These are phyloP conservation scores for Ganoderma resinaceum DNA, from an alignment of 1,284 basidiomycete genomes.

Conservation along the genomic window DNA sequence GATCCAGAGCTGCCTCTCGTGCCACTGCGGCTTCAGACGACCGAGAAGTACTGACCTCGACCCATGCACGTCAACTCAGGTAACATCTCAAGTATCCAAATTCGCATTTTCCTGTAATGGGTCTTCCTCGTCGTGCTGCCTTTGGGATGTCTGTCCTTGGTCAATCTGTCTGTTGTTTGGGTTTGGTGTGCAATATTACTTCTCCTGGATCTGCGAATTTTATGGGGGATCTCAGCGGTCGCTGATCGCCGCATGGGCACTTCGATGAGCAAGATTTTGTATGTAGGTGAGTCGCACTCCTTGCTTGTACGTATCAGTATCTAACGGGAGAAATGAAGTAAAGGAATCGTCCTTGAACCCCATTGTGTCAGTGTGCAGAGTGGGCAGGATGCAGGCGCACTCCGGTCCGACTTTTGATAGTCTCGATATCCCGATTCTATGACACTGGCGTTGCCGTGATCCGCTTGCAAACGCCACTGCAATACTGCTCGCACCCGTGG, in stretches of 20 bases:
- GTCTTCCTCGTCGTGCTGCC: background rate
- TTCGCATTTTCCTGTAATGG: background rate
- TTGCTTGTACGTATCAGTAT: too few relatives aligned
- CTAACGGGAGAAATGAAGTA: background rate
- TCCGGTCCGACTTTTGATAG: too few relatives aligned
- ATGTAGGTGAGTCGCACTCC: background rate
- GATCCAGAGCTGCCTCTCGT: background rate
- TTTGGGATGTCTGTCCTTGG: too few relatives aligned
- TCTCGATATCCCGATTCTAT: too few relatives aligned
- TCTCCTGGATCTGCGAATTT: background rate
- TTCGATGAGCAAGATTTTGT: background rate
- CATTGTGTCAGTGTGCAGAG: too few relatives aligned
- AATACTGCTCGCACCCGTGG: conserved; percentile 28
- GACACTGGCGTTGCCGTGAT: background rate
- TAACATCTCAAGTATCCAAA: background rate
- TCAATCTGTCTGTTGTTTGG: background rate
- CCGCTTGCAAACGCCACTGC: conserved; percentile 24
- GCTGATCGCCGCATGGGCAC: background rate
- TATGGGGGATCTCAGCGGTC: too few relatives aligned
- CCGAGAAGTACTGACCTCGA: background rate
- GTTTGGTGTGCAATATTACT: background rate
- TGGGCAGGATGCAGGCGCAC: too few relatives aligned
- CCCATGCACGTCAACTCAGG: background rate
- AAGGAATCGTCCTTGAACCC: too few relatives aligned
- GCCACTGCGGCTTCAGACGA: conserved; percentile 2